phyloP scores from a whole-genome alignment of 2,329 filamentous ascomycete genomes.

The Fusarium devonianum region DNA sequence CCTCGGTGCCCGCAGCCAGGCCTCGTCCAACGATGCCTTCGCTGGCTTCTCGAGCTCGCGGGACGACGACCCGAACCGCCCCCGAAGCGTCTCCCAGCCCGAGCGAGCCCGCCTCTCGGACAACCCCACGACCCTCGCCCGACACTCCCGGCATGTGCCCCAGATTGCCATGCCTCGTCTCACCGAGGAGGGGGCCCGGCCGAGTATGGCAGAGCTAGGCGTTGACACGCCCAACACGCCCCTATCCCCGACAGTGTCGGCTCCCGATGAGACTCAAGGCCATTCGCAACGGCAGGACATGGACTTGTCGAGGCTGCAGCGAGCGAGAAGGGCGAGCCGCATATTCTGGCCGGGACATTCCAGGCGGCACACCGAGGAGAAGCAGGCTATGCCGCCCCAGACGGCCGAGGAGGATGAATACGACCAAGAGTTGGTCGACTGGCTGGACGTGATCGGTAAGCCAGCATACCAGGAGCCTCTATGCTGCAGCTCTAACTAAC shows the following conservation, averaged over 20 bases:
- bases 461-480: background rate
- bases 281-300: background rate
- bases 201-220: constrained; percentile 47
- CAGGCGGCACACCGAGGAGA: constrained; percentile 12
- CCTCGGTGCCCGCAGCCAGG: background rate
- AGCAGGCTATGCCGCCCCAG: constrained; percentile 1
- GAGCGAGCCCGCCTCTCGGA: constrained; percentile 36
- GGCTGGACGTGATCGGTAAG: constrained; percentile 51
- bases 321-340: constrained; percentile 37
- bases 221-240: constrained; percentile 18
- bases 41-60: constrained; percentile 6
- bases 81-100: constrained; percentile 49
- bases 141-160: constrained; percentile 44
- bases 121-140: constrained; percentile 24
- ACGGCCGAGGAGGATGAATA: constrained; percentile 44
- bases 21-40: constrained; percentile 12
- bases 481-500: background rate
- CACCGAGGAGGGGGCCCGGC: constrained; percentile 49
- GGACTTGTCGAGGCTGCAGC: constrained; percentile 12
- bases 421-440: constrained; percentile 50
- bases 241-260: constrained; percentile 40
- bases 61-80: constrained; percentile 37
- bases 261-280: constrained; percentile 32
- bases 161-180: constrained; percentile 49
- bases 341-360: constrained; percentile 40